phyloP scores from a whole-genome alignment of 2,329 filamentous ascomycete species.

The Phialophora expanda region DNA sequence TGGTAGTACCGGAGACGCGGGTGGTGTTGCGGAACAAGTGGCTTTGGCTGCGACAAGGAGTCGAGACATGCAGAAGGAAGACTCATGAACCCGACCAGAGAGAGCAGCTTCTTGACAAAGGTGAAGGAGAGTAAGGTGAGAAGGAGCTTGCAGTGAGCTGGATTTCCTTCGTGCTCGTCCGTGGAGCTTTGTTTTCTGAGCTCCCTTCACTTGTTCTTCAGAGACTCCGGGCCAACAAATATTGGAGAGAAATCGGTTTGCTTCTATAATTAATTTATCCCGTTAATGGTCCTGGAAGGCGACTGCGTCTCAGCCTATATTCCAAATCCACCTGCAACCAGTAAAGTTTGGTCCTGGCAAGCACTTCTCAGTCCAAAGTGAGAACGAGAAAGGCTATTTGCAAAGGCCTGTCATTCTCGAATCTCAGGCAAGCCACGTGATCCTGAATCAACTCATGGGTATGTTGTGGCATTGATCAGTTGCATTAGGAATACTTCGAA shows the following conservation, averaged over 20 bases:
- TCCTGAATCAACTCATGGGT: not conserved
- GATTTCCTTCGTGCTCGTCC: no score
- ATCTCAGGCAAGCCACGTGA: not conserved
- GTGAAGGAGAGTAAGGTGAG: not conserved
- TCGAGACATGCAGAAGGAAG: slow-evolving; percentile 20
- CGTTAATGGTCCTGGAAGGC: not conserved
- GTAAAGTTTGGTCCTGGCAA: not conserved
- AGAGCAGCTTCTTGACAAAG: not conserved
- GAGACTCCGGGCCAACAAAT: not conserved
- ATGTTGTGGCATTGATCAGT: not conserved
- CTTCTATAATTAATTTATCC: not conserved
- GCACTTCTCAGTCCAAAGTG: not conserved
- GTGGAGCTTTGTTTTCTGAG: not conserved
- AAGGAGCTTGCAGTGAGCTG: not conserved
- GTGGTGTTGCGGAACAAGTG: slow-evolving; percentile 26
- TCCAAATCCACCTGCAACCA: not conserved
- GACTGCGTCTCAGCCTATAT: not conserved
- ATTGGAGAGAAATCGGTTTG: not conserved
- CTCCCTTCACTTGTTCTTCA: not conserved
- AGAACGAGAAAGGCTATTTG: not conserved
- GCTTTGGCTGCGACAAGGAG: slow-evolving; percentile 20
- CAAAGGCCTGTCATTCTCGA: not conserved
- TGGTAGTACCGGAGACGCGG: not conserved
- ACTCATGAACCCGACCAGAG: not conserved
- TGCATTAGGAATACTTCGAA: not conserved